These are phyloP conservation scores for Sergeia podlipaevii DNA, from an alignment of 208 protist species.

Conservation along the genomic window DNA sequence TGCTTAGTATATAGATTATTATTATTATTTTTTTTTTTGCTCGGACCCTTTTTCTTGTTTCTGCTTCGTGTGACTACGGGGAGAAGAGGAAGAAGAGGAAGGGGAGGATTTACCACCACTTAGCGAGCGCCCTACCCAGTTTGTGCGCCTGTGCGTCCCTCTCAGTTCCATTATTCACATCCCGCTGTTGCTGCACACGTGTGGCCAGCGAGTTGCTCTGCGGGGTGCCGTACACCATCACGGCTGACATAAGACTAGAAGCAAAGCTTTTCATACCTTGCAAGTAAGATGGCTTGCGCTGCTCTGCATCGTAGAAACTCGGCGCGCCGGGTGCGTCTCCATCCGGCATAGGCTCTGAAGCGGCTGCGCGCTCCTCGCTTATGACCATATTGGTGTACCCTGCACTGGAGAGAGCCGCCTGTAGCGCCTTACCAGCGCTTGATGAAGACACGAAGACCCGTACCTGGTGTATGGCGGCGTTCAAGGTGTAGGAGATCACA, in stretches of 20 bases:
- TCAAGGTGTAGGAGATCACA: constrained; percentile 81
- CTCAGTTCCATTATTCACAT: constrained; percentile 18
- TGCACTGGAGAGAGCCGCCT: constrained; percentile 34
- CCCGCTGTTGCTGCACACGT: constrained; percentile 55
- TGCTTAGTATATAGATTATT: too few species aligned
- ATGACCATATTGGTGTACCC: constrained; percentile 60
- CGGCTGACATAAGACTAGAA: constrained; percentile 51
- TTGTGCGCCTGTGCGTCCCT: constrained; percentile 27
- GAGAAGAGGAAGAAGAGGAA: neutral
- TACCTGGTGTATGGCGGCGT: constrained; percentile 45
- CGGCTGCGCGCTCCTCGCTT: constrained; percentile 24
- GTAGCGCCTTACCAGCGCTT: too few species aligned
- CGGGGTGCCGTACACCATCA: constrained; percentile 51
- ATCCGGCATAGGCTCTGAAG: too few species aligned
- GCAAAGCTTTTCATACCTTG: constrained; percentile 50
- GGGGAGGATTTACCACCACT: constrained; percentile 77
- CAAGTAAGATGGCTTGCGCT: constrained; percentile 49
- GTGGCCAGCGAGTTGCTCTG: constrained; percentile 48
- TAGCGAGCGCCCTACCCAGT: constrained; percentile 46
- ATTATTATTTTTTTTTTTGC: too few species aligned
- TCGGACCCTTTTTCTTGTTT: constrained; percentile 5
- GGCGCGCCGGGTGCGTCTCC: constrained; percentile 25
- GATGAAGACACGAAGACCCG: too few species aligned
- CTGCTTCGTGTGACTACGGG: constrained; percentile 5
- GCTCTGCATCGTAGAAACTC: constrained; percentile 57